Conservation (phyloP, 2,329 filamentous ascomycete species). For the Pezicula radicicola region DNA sequence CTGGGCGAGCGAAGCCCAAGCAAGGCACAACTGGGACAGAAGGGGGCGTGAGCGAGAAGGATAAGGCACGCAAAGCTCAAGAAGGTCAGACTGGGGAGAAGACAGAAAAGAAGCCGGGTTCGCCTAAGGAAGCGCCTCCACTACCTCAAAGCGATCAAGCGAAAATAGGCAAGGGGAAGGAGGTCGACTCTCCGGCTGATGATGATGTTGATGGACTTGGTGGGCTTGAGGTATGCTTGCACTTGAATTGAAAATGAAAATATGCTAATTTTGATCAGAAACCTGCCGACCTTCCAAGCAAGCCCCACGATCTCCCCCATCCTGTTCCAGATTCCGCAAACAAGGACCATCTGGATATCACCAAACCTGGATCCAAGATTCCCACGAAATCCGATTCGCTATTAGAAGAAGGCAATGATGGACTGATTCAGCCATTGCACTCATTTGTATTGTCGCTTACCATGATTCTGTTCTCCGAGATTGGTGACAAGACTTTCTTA, state of each 20-base stretch:
- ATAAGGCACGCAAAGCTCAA: slow-evolving; percentile 68
- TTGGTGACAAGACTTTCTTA: slow-evolving; percentile 98
- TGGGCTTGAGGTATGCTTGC: slow-evolving; percentile 55
- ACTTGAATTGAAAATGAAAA: neutral
- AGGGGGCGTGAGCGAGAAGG: slow-evolving; percentile 85
- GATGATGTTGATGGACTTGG: slow-evolving; percentile 29
- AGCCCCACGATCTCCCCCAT: slow-evolving; percentile 70
- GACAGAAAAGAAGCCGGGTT: slow-evolving; percentile 71
- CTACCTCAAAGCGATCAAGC: slow-evolving; percentile 74
- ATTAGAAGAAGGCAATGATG: slow-evolving; percentile 45
- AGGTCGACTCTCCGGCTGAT: slow-evolving; percentile 32
- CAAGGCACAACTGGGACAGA: slow-evolving; percentile 86
- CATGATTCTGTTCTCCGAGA: slow-evolving; percentile 96
- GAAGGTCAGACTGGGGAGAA: slow-evolving; percentile 65
- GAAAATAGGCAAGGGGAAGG: slow-evolving; percentile 28
- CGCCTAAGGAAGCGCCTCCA: slow-evolving; percentile 82
- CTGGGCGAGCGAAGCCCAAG: slow-evolving; percentile 70
- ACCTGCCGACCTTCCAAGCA: slow-evolving; percentile 76
- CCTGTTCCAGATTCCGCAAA: slow-evolving; percentile 65
- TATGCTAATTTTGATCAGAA: slow-evolving; percentile 51
- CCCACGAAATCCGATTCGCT: slow-evolving; percentile 27
- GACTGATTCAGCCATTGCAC: slow-evolving; percentile 76
- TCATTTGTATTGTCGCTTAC: slow-evolving; percentile 90
- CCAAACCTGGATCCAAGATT: slow-evolving; percentile 37
- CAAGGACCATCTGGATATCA: slow-evolving; percentile 59